Base-by-base conservation (phyloP, 2,329 filamentous ascomycete species). In the Diaporthe australafricana region DNA sequence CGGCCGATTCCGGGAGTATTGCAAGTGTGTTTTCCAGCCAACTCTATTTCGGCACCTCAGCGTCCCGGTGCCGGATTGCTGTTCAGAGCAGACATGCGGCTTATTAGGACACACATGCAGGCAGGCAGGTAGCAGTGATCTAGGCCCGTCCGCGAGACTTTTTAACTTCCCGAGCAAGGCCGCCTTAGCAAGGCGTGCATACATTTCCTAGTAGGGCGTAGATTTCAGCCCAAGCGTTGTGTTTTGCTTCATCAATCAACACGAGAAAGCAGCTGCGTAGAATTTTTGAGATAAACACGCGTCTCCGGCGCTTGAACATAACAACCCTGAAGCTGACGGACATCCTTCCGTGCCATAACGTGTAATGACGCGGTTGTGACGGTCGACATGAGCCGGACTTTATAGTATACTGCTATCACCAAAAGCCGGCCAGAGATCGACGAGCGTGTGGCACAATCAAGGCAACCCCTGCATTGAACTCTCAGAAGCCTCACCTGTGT, bases 381-480 rank as follows among this genome's bases (percentile, higher is more conserved):
- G n/a, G 35, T 50, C n/a, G n/a, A 38, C 5, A 11, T 2, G n/a
- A n/a, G 60, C 45, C 60, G 48, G 30, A 14, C n/a, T 27, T 3
- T 38, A 40, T 40, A n/a, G n/a, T n/a, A 40, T 16, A 40, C 38
- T 40, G 38, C 38, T 8, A 11, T 40, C 38, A 11, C 38, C 11
- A 40, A 40, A 16, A 7, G 38, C 38, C 38, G 38, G 3, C 38
- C 38, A 40, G 1, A 5, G 30, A 50, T 38, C 30, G 30, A 25
- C 30, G 17, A 38, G n/a, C 35, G 30, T 45, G 38, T 12, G 2
- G 53, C 3, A 12, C 17, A 9, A 30, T n/a, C 30, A n/a, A 56
- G 5, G 30, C 20, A 5, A 2, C 16, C 0, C n/a, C 22, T 5
- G 1, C 1, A 1, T 11, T n/a, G n/a, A n/a, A n/a, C n/a, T n/a